Base-by-base conservation (phyloP, 2,329 filamentous ascomycete species). In the Erysiphe pulchra region DNA sequence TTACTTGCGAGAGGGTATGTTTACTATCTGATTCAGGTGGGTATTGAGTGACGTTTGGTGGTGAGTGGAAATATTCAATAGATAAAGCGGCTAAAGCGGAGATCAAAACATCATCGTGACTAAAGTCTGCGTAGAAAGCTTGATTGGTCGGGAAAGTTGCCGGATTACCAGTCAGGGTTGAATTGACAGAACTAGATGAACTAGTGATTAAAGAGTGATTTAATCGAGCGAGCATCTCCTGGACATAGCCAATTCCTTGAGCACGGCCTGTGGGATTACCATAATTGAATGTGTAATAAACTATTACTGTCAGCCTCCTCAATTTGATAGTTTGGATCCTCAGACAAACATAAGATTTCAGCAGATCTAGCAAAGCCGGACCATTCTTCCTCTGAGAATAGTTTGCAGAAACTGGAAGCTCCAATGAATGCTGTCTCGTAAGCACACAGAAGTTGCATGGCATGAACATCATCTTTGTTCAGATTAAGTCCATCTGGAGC, bases 41-140 rank as follows among this genome's bases (percentile, higher is more conserved):
- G 51, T 55, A 66, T 42, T 61, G 50, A 0, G 56, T 60, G 13
- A 68, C 54, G 42, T 54, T 57, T 1, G 67, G 65, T 1, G 66
- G 53, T 10, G 67, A 63, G 18, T 62, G 62, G 58, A 72, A 66
- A 52, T 72, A 71, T 50, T 72, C 66, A 20, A 74, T 50, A 12
- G 65, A 67, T 56, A 73, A 62, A 3, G 69, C 68, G 0, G 67
- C 62, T 12, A 72, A 57, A 6, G 86, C 71, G 9, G 71, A 70
- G 31, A 73, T 71, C 73, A 92, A 84, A 57, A 78, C 75, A 59
- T 92, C 92, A 61, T 93, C 85, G 60, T 93, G 85, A 49, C 76
- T 80, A 56, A 93, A 92, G 59, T 93, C 85, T 1, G 81, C 83
- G 55, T 90, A 93, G 6, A 92, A 62, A 8, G 63, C 62, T 44